Percentiles rank a stretch among this genome's conserved stretches.
Evolutionary conservation across 2,329 filamentous ascomycete genomes (phyloP).

Genomic region (Cladorrhinum sp.): DNA sequence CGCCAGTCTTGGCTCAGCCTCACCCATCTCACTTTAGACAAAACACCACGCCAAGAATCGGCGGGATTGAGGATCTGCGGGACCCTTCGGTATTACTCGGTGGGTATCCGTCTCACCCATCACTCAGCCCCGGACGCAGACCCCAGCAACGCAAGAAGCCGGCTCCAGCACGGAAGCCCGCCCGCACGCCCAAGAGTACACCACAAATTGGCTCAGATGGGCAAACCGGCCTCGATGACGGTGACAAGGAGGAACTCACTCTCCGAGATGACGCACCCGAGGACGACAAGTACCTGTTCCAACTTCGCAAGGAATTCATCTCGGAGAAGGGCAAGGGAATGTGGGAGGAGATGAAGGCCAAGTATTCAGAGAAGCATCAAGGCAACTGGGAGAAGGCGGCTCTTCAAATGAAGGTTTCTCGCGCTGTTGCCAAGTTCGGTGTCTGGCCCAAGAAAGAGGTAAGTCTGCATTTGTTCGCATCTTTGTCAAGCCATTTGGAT

Average conservation of each 20-base stretch:
- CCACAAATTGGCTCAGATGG: constrained; percentile 14
- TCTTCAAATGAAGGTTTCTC: constrained; percentile 55
- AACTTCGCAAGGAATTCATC: constrained; percentile 45
- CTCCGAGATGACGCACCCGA: constrained; percentile 46
- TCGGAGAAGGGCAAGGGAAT: constrained; percentile 54
- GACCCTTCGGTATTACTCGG: constrained; percentile 21
- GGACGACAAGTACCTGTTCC: constrained; percentile 48
- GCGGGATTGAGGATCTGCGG: constrained; percentile 27
- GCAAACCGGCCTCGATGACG: constrained; percentile 11
- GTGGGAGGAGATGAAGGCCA: constrained; percentile 52
- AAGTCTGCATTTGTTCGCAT: constrained; percentile 30
- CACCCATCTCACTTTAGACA: constrained; percentile 24
- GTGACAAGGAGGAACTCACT: constrained; percentile 28
- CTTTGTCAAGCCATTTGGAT: background rate
- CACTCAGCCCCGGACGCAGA: constrained; percentile 21
- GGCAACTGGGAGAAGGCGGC: constrained; percentile 43
- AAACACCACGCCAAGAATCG: constrained; percentile 15
- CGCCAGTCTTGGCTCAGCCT: constrained; percentile 24
- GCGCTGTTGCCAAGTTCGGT: constrained; percentile 47
- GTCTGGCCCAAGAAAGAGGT: constrained; percentile 51
- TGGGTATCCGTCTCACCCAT: constrained; percentile 18
- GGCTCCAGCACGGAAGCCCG: constrained; percentile 15
- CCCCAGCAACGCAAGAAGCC: constrained; percentile 23
- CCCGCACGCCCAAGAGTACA: constrained; percentile 21
- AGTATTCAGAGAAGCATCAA: constrained; percentile 39